These are phyloP conservation scores for Eimeria necatrix DNA, from an alignment of 169 alveolate genomes.

Conservation along the genomic window DNA sequence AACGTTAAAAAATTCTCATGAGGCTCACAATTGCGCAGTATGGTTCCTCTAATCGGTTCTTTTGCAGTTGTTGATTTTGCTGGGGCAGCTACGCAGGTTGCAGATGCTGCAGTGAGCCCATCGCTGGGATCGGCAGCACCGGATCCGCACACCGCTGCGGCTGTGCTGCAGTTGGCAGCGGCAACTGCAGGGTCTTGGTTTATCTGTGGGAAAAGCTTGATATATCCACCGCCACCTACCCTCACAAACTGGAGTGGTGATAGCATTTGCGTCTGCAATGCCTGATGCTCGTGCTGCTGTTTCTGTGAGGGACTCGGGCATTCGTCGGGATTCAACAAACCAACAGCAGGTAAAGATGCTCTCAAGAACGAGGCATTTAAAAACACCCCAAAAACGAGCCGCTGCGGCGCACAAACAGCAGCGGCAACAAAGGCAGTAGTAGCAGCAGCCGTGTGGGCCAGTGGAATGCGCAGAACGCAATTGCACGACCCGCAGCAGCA, in stretches of 20 bases:
- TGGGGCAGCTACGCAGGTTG: background rate
- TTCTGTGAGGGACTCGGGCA: background rate
- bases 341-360: background rate
- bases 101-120: background rate
- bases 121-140: constrained; percentile 50
- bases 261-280: background rate
- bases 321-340: constrained; percentile 8
- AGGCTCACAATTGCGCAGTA: background rate
- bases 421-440: background rate
- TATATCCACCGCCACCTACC: constrained; percentile 59
- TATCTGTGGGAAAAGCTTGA: background rate
- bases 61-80: constrained; percentile 20
- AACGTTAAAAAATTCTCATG: background rate
- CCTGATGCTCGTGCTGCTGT: constrained; percentile 25
- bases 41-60: background rate
- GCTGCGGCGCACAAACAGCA: constrained; percentile 2
- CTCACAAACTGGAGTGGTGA: constrained; percentile 9
- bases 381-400: constrained; percentile 43
- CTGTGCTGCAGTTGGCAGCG: constrained; percentile 42
- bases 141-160: constrained; percentile 45
- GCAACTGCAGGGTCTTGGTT: constrained; percentile 21
- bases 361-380: constrained; percentile 42
- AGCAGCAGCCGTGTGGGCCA: background rate
- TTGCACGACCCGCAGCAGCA: background rate
- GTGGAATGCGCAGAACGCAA: background rate